A percentile compares a stretch with the other conserved stretches of the same genome.
These are phyloP conservation scores for Ceratobasidium sp. DNA, from an alignment of 1,284 basidiomycete genomes.

Conservation along the genomic window DNA sequence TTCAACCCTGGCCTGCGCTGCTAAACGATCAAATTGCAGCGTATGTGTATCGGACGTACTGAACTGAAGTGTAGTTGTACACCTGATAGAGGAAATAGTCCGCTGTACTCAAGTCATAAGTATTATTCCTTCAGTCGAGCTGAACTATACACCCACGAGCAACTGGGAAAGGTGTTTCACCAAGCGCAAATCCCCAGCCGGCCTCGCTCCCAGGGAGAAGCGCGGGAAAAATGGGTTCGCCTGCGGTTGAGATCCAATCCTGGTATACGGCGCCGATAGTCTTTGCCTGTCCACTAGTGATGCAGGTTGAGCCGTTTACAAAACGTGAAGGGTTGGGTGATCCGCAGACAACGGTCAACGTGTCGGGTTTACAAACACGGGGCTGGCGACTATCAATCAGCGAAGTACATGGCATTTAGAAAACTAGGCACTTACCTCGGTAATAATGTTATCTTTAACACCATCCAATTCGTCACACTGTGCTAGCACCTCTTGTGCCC, in stretches of 20 bases:
- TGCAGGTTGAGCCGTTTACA: constrained; percentile 16
- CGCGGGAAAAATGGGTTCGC: constrained; percentile 27
- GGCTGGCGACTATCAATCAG: not conserved
- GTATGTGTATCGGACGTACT: constrained; percentile 16
- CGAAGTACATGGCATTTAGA: not conserved
- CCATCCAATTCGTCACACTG: constrained; percentile 39
- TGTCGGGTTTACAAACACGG: constrained; percentile 34
- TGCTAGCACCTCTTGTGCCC: constrained; percentile 14
- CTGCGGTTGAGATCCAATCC: constrained; percentile 27
- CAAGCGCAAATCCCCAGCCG: constrained; percentile 15
- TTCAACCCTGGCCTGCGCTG: too few species aligned
- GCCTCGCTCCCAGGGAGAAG: constrained; percentile 30
- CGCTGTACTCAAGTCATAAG: not conserved
- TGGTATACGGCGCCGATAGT: constrained; percentile 35
- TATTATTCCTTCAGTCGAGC: not conserved
- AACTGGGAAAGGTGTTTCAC: constrained; percentile 23
- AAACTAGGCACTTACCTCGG: constrained; percentile 17
- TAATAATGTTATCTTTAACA: constrained; percentile 19
- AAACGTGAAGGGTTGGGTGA: constrained; percentile 18
- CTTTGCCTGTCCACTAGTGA: not conserved
- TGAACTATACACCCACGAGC: too few species aligned
- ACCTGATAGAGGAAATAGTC: constrained; percentile 43
- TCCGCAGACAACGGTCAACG: constrained; percentile 17
- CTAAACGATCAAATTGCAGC: not conserved
- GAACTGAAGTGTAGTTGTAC: constrained; percentile 30